Percentiles rank a stretch among this genome's conserved stretches.
These are phyloP conservation scores for Starmerella potacharoeniae DNA, from an alignment of 805 yeast species.

Conservation along the genomic window DNA sequence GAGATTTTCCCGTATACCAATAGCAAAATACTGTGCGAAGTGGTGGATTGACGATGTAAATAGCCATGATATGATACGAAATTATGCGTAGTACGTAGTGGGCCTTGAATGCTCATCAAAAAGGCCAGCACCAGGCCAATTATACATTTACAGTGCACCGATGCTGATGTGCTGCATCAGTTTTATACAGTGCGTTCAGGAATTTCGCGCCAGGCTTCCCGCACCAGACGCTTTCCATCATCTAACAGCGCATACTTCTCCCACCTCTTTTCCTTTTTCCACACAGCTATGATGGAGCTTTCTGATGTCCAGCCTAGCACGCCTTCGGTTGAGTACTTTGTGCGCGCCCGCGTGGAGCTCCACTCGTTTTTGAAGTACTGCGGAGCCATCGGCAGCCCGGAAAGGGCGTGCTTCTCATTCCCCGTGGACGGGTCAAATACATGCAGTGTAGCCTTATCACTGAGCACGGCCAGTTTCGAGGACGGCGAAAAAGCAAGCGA, in stretches of 20 bases:
- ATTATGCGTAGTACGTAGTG: background rate
- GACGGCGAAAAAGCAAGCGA: conserved; percentile 76
- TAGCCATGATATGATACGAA: background rate
- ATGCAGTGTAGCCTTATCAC: conserved; percentile 85
- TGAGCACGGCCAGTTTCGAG: conserved; percentile 69
- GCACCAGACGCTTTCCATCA: conserved; percentile 45
- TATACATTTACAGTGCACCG: too few relatives aligned
- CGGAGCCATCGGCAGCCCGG: conserved; percentile 54
- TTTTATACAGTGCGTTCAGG: background rate
- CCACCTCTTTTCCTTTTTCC: conserved; percentile 70
- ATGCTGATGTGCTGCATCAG: too few relatives aligned
- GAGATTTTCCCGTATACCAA: conserved; percentile 25
- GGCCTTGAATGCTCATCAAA: too few relatives aligned
- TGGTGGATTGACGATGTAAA: conserved; percentile 23
- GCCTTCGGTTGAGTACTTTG: conserved; percentile 35
- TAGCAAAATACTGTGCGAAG: conserved; percentile 24
- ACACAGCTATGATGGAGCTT: conserved; percentile 58
- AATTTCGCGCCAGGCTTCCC: conserved; percentile 62
- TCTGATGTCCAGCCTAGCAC: conserved; percentile 68
- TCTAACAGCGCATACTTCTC: conserved; percentile 71
- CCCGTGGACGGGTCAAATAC: conserved; percentile 46
- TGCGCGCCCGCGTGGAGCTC: conserved; percentile 70
- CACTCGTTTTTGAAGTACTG: conserved; percentile 69
- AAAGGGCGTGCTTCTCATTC: conserved; percentile 52
- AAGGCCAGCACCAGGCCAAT: too few relatives aligned